phyloP scores from a whole-genome alignment of 2,329 filamentous ascomycete species.

The Huntiella bhutanensis region DNA sequence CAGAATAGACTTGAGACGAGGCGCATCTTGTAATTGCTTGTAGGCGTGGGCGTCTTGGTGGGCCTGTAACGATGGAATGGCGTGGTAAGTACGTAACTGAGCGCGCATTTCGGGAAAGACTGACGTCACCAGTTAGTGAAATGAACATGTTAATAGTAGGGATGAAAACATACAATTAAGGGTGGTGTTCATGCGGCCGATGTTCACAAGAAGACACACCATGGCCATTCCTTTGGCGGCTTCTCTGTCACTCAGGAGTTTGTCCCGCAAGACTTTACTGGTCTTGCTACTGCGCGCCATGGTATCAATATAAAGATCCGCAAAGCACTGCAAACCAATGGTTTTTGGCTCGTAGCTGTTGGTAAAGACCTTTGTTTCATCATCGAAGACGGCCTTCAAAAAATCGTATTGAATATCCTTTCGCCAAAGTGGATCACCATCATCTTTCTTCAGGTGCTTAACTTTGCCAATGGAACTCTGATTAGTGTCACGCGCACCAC shows the following conservation, averaged over 20 bases:
- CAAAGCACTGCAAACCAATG: conserved; percentile 56
- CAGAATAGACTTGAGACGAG: conserved; percentile 85
- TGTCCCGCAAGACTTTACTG: conserved; percentile 94
- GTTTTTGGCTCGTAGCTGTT: conserved; percentile 58
- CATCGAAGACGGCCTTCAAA: conserved; percentile 59
- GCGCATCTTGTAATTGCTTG: conserved; percentile 94
- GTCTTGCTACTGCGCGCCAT: conserved; percentile 99
- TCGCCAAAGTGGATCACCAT: conserved; percentile 72
- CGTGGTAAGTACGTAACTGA: conserved; percentile 91
- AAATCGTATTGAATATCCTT: conserved; percentile 83
- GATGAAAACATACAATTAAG: conserved; percentile 56
- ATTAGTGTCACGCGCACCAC: conserved; percentile 18
- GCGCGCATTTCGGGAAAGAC: conserved; percentile 99
- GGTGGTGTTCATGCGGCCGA: conserved; percentile 97
- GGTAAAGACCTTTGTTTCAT: conserved; percentile 61
- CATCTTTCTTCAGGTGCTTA: conserved; percentile 70
- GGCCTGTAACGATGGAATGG: conserved; percentile 88
- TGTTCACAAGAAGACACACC: conserved; percentile 93
- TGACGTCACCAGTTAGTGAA: conserved; percentile 19
- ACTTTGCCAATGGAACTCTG: conserved; percentile 45
- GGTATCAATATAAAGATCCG: conserved; percentile 92
- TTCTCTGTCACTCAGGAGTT: conserved; percentile 76
- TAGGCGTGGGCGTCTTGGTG: conserved; percentile 90
- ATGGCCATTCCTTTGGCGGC: conserved; percentile 97
- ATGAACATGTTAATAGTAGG: not conserved